These are phyloP conservation scores for Naganishia sp. DNA, from an alignment of 1,284 basidiomycete genomes.

Conservation along the genomic window DNA sequence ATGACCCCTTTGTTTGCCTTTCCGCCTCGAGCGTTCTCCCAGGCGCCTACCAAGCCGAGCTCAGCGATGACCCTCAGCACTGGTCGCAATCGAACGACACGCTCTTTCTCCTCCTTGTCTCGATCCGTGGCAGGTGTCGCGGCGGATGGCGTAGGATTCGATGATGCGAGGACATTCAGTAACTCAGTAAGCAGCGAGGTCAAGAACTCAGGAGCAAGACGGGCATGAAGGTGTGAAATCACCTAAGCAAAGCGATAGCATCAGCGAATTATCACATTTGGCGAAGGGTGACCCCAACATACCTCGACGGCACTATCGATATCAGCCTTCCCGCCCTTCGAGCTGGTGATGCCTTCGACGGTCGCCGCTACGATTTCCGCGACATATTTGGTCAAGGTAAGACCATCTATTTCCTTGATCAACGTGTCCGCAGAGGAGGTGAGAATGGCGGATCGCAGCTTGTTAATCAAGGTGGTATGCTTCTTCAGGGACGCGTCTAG, in stretches of 20 bases:
- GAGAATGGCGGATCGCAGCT: conserved; percentile 60
- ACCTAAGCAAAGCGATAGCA: conserved; percentile 59
- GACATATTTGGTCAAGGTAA: conserved; percentile 92
- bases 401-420: conserved; percentile 82
- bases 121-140: conserved; percentile 56
- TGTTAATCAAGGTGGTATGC: conserved; percentile 89
- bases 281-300: conserved; percentile 40
- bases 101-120: conserved; percentile 85
- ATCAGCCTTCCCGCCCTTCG: conserved; percentile 80
- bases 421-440: conserved; percentile 64
- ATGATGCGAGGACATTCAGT: conserved; percentile 60
- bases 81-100: conserved; percentile 79
- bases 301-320: conserved; percentile 90
- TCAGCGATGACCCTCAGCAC: conserved; percentile 85
- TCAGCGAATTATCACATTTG: neutral
- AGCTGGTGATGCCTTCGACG: conserved; percentile 79
- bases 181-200: conserved; percentile 69
- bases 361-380: conserved; percentile 89
- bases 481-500: conserved; percentile 90
- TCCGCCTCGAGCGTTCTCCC: conserved; percentile 60
- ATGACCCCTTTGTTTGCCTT: conserved; percentile 55
- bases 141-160: conserved; percentile 44
- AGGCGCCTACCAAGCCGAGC: conserved; percentile 74
- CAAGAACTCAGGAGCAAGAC: conserved; percentile 78
- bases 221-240: conserved; percentile 82